Evolutionary conservation across 805 yeast species (phyloP).

Genomic region (Cyberlindnera maritima): DNA sequence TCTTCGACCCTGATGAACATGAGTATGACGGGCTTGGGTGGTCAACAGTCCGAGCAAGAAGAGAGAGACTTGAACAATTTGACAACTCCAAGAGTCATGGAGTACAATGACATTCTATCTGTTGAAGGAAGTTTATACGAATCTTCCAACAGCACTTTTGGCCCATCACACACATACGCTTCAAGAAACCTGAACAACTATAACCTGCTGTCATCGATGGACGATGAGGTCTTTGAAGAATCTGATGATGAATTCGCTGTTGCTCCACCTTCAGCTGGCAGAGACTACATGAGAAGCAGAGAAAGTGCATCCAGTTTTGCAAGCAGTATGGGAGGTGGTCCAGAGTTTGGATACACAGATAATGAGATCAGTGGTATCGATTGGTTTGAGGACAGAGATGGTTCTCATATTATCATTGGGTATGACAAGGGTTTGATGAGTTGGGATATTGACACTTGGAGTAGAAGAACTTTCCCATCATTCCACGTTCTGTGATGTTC

Average conservation of each 20-base stretch:
- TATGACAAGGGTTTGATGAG: slow-evolving; percentile 63
- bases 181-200: slow-evolving; percentile 26
- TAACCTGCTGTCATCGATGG: slow-evolving; percentile 20
- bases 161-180: slow-evolving; percentile 8
- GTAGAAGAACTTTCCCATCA: slow-evolving; percentile 59
- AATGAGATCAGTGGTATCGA: slow-evolving; percentile 61
- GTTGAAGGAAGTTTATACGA: slow-evolving; percentile 18
- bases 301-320: slow-evolving; percentile 9
- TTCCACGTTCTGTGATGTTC: slow-evolving; percentile 40
- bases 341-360: slow-evolving; percentile 32
- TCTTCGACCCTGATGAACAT: slow-evolving; percentile 9
- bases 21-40: background rate
- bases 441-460: slow-evolving; percentile 69
- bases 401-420: slow-evolving; percentile 56
- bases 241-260: slow-evolving; percentile 24
- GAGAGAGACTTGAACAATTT: slow-evolving; percentile 4
- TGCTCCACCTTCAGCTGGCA: slow-evolving; percentile 8
- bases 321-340: slow-evolving; percentile 8
- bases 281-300: slow-evolving; percentile 14
- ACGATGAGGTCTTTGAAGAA: slow-evolving; percentile 15
- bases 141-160: background rate
- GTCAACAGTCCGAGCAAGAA: background rate
- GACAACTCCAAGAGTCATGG: slow-evolving; percentile 23
- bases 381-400: slow-evolving; percentile 49
- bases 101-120: slow-evolving; percentile 23